Evolutionary conservation across 805 yeast genomes (phyloP).

Genomic region (Zygosaccharomyces bailii): DNA sequence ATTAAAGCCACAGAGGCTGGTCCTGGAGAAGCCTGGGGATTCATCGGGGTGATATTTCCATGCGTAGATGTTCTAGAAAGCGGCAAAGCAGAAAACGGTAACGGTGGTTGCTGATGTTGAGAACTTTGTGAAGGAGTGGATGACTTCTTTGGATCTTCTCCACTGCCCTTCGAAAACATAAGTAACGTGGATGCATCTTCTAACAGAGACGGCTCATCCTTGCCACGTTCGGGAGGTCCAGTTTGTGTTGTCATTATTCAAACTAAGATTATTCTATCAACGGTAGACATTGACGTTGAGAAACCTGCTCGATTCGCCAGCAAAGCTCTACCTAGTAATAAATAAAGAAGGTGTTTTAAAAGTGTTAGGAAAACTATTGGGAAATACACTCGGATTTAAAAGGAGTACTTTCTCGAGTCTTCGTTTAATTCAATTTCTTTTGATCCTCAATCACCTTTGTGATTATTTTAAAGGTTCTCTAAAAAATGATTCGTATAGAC

Average conservation of each 20-base stretch:
- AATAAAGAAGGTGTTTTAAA: not conserved
- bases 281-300: conserved; percentile 3
- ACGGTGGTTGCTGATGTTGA: conserved; percentile 1
- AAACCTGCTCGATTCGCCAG: conserved; percentile 4
- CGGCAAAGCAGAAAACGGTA: conserved; percentile 16
- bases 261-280: not conserved
- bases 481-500: conserved; percentile 3
- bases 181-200: conserved; percentile 61
- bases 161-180: conserved; percentile 49
- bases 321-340: not conserved
- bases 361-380: not conserved
- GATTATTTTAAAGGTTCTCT: not conserved
- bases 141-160: conserved; percentile 3
- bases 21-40: conserved; percentile 41
- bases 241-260: conserved; percentile 1
- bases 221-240: conserved; percentile 1
- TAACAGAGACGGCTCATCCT: conserved; percentile 34
- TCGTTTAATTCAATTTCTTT: not conserved
- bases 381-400: not conserved
- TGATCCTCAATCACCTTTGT: not conserved
- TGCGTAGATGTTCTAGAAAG: conserved; percentile 13
- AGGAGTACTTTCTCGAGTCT: not conserved
- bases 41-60: conserved; percentile 18
- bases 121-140: conserved; percentile 7
- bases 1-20: conserved; percentile 44